Evolutionary conservation across 148 eudicot species (phyloP).

Genomic region (Spergularia marina): DNA sequence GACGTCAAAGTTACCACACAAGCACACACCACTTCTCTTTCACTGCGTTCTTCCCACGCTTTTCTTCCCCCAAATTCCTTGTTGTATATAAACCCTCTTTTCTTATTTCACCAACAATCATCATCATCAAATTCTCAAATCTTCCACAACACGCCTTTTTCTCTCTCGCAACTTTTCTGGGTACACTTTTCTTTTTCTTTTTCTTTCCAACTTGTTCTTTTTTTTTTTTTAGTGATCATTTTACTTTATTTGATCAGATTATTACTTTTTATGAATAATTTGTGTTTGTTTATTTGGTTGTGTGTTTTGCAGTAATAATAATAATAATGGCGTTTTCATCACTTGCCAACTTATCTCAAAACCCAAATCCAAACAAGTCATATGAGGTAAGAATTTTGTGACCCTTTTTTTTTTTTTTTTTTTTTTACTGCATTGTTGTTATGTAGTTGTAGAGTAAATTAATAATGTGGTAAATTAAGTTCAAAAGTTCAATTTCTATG

Average conservation of each 20-base stretch:
- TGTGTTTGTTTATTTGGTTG: not conserved
- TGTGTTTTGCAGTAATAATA: not conserved
- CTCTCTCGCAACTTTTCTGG: no score
- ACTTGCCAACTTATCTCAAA: conserved; percentile 21
- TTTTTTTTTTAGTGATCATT: no score
- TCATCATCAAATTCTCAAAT: not conserved
- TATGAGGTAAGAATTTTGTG: conserved; percentile 21
- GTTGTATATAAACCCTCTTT: no score
- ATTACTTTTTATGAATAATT: not conserved
- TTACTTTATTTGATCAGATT: no score
- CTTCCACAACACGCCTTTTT: not conserved
- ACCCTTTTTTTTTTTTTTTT: not conserved
- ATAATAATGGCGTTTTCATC: conserved; percentile 28
- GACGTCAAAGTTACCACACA: no score
- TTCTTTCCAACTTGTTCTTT: not conserved
- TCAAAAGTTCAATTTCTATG: not conserved
- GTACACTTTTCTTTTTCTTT: no score
- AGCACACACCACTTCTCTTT: not conserved
- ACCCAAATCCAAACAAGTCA: conserved; percentile 35
- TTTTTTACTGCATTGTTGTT: not conserved
- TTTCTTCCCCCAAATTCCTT: not conserved
- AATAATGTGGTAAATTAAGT: not conserved
- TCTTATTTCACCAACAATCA: not conserved
- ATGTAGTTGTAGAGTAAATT: not conserved
- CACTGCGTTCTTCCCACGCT: conserved; percentile 17